A percentile compares a stretch with the other conserved stretches of the same genome.
phyloP scores from a whole-genome alignment of 345 rosid species.

The Schrenkiella parvula region DNA sequence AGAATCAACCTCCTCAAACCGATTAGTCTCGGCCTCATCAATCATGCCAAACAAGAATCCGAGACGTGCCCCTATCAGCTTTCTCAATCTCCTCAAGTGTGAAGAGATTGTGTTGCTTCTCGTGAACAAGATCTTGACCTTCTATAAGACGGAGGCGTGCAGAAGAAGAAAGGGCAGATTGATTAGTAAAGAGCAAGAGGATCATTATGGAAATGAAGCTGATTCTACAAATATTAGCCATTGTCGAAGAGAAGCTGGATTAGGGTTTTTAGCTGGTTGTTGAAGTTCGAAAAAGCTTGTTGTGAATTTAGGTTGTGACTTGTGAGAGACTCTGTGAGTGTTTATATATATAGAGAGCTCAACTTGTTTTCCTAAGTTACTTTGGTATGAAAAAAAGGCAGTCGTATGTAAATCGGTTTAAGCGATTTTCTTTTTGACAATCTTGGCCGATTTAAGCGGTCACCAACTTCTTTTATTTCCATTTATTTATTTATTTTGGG shows the following conservation, averaged over 20 bases:
- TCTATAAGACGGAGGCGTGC: background rate
- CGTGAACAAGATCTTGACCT: background rate
- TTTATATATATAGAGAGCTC: background rate
- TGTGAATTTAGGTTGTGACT: background rate
- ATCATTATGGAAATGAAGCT: conserved; percentile 8
- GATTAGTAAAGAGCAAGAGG: conserved; percentile 1
- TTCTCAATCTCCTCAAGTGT: background rate
- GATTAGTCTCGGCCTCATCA: background rate
- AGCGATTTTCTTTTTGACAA: too few relatives aligned
- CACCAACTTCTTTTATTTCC: too few relatives aligned
- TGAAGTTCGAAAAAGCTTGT: background rate
- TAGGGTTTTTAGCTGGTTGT: background rate
- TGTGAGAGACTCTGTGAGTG: background rate
- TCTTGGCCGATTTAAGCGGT: too few relatives aligned
- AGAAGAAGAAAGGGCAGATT: background rate
- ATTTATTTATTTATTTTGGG: too few relatives aligned
- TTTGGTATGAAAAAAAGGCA: background rate
- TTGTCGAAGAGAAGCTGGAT: conserved; percentile 3
- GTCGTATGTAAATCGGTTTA: background rate
- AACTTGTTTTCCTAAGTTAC: background rate
- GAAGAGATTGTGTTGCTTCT: background rate
- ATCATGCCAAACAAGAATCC: background rate
- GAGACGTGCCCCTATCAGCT: conserved; percentile 5
- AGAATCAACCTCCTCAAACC: background rate
- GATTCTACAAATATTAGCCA: background rate